Conservation (phyloP, 495 filamentous ascomycete genomes). For the Penicillium desertorum region DNA sequence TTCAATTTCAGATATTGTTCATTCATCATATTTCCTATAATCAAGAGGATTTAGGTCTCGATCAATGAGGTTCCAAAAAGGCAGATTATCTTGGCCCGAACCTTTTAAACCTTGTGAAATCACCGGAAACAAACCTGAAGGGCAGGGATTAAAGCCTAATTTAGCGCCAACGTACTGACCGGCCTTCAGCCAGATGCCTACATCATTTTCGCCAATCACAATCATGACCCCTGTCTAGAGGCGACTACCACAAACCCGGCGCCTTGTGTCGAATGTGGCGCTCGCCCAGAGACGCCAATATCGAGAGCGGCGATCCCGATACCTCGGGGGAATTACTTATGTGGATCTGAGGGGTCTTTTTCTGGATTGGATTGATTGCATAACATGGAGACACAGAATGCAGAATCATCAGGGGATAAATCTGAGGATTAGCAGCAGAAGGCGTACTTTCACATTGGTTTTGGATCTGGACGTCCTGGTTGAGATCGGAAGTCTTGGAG, state of each 20-base stretch:
- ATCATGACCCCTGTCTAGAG: background rate
- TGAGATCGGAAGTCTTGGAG: background rate
- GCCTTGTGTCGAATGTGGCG: background rate
- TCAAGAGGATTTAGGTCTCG: background rate
- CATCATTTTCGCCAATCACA: background rate
- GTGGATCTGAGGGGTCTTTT: background rate
- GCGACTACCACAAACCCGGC: background rate
- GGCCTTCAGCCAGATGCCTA: background rate
- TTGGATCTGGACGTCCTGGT: conserved; percentile 2
- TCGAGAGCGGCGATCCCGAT: background rate
- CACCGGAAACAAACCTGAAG: background rate
- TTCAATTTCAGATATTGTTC: background rate
- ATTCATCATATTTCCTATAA: background rate
- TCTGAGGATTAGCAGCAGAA: background rate
- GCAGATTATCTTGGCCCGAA: background rate
- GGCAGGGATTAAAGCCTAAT: conserved; percentile 2
- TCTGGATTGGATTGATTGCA: background rate
- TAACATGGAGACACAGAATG: background rate
- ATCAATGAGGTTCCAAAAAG: background rate
- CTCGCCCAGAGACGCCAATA: background rate
- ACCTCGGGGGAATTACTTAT: background rate
- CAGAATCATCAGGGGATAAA: background rate
- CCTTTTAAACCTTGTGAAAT: background rate
- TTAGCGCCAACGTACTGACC: background rate
- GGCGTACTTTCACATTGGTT: background rate